Percentiles rank a stretch among this genome's conserved stretches.
Conservation (phyloP, 2,329 filamentous ascomycete species). For the Fusarium sororula region DNA sequence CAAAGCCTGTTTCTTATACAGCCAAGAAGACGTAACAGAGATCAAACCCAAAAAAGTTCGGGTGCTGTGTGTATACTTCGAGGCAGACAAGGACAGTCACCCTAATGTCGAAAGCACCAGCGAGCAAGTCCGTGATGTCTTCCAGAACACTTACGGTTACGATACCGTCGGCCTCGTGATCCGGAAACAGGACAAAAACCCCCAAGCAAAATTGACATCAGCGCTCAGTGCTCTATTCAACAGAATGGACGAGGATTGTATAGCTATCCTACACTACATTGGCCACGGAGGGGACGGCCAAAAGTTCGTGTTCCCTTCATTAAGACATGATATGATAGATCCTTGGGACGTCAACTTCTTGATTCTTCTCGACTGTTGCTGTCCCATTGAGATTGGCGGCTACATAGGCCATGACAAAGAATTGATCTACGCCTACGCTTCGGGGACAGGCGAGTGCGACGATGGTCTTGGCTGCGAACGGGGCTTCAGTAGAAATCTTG, state of each 20-base stretch:
- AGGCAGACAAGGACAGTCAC: background rate
- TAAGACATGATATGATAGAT: background rate
- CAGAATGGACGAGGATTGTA: background rate
- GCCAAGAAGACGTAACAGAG: background rate
- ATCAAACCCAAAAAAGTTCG: background rate
- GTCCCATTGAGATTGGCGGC: background rate
- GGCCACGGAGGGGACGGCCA: background rate
- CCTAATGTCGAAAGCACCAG: background rate
- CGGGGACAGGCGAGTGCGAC: background rate
- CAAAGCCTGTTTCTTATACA: background rate
- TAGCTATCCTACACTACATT: background rate
- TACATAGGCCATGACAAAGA: background rate
- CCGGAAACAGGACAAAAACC: background rate
- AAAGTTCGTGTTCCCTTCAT: background rate
- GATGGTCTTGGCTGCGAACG: background rate
- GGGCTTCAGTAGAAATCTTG: background rate
- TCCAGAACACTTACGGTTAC: background rate
- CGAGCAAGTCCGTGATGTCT: background rate
- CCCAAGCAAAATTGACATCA: background rate
- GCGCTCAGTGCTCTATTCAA: background rate
- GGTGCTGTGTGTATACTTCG: background rate
- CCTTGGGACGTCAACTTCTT: background rate
- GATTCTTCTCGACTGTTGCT: background rate
- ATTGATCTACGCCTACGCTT: background rate
- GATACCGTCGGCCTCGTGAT: background rate